Percentiles rank a stretch among this genome's conserved stretches.
Conservation (phyloP, 345 rosid genomes). For the Cardamine resedifolia region DNA sequence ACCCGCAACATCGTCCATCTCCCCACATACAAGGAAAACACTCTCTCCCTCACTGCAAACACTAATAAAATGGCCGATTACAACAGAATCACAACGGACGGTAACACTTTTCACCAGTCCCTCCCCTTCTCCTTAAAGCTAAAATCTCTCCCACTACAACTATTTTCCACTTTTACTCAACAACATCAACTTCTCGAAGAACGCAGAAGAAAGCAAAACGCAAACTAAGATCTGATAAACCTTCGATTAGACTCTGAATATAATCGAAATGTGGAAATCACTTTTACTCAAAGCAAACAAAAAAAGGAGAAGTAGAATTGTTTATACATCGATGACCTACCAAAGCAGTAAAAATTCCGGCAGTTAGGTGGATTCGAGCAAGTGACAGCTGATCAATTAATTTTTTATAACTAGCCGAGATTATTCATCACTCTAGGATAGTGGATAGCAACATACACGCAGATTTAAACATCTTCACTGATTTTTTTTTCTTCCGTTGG, state of each 20-base stretch:
- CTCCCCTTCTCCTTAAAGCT: constrained; percentile 2
- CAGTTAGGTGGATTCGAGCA: constrained; percentile 46
- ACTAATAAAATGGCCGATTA: background rate
- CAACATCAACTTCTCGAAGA: background rate
- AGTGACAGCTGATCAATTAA: constrained; percentile 57
- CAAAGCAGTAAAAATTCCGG: constrained; percentile 12
- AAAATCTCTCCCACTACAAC: constrained; percentile 15
- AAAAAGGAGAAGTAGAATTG: background rate
- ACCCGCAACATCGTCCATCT: constrained; percentile 82
- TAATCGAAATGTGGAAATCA: background rate
- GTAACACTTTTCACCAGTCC: constrained; percentile 11
- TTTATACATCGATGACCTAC: constrained; percentile 9
- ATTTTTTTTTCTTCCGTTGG: background rate
- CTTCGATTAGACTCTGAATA: background rate
- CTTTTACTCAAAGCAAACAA: constrained; percentile 55
- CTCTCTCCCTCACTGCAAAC: constrained; percentile 27
- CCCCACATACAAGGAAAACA: constrained; percentile 21
- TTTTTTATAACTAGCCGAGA: background rate
- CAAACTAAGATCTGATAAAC: background rate
- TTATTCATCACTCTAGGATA: constrained; percentile 35
- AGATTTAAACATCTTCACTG: constrained; percentile 21
- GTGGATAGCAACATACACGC: constrained; percentile 39
- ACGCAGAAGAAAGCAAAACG: constrained; percentile 5
- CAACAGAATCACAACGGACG: background rate
- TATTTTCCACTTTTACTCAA: constrained; percentile 4